A percentile compares a stretch with the other conserved stretches of the same genome.
Evolutionary conservation across 768 basidiomycete genomes (phyloP).

Genomic region (Termitomyces sp.): DNA sequence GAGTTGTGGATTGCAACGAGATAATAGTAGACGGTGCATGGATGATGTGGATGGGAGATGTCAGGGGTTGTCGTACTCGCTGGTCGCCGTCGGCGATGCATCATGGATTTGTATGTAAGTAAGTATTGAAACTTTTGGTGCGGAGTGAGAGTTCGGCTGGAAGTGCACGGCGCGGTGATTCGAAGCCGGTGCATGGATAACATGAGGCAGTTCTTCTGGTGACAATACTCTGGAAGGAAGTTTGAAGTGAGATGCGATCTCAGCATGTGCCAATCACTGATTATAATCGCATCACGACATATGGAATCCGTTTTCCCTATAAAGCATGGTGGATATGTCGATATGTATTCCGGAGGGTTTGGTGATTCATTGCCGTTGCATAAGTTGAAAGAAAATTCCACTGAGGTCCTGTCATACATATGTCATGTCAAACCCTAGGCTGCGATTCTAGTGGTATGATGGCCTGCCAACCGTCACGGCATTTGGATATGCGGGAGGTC

Average conservation of each 20-base stretch:
- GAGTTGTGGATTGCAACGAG: too few relatives aligned
- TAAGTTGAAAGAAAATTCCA: not conserved
- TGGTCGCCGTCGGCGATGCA: too few relatives aligned
- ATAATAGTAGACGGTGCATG: not conserved
- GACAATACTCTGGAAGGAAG: too few relatives aligned
- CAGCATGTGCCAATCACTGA: not conserved
- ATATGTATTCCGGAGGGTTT: not conserved
- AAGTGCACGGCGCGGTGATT: not conserved
- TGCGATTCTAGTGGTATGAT: not conserved
- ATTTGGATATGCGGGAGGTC: not conserved
- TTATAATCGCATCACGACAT: not conserved
- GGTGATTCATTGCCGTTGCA: not conserved
- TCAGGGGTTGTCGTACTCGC: not conserved
- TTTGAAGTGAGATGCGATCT: not conserved
- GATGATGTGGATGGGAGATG: not conserved
- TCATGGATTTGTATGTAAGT: too few relatives aligned
- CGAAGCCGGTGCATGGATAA: not conserved
- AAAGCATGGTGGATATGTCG: not conserved
- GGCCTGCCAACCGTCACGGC: not conserved
- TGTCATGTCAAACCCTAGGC: not conserved
- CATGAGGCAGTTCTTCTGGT: too few relatives aligned
- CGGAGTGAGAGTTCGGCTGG: not conserved
- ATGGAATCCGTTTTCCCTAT: not conserved
- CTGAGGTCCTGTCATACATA: not conserved
- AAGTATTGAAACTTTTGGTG: not conserved